Evolutionary conservation across 306 rosid species (phyloP).

Genomic region (Castanea crenata): DNA sequence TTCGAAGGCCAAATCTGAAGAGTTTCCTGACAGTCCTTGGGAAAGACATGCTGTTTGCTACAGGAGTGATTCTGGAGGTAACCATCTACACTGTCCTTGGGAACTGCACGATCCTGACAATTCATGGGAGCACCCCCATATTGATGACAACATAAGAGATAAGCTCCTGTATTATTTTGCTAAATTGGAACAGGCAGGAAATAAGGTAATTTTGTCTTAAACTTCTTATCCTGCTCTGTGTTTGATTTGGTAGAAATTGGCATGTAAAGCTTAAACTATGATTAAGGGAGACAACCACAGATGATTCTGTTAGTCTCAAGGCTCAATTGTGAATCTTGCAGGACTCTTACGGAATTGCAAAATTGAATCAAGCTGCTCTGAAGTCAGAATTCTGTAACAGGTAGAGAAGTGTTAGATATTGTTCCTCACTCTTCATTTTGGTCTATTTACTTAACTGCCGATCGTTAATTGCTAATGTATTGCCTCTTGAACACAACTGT

Average conservation of each 20-base stretch:
- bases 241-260: neutral
- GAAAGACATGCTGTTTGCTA: conserved; percentile 56
- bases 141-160: conserved; percentile 60
- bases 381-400: conserved; percentile 66
- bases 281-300: conserved; percentile 1
- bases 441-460: neutral
- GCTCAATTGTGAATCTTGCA: conserved; percentile 22
- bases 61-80: conserved; percentile 40
- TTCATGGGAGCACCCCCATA: conserved; percentile 53
- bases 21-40: conserved; percentile 91
- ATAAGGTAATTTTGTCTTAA: conserved; percentile 6
- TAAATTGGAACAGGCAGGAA: conserved; percentile 42
- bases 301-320: conserved; percentile 18
- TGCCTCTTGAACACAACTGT: neutral
- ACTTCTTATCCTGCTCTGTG: neutral
- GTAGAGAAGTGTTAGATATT: conserved; percentile 27
- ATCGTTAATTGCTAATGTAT: neutral
- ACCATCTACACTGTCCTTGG: conserved; percentile 82
- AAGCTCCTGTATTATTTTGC: conserved; percentile 54
- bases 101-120: conserved; percentile 58
- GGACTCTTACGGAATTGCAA: conserved; percentile 47
- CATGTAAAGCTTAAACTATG: conserved; percentile 3
- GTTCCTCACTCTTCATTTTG: neutral
- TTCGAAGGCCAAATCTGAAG: conserved; percentile 48
- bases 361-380: conserved; percentile 52